Evolutionary conservation across 2,329 filamentous ascomycete genomes (phyloP).

Genomic region (Fusarium virguliforme): DNA sequence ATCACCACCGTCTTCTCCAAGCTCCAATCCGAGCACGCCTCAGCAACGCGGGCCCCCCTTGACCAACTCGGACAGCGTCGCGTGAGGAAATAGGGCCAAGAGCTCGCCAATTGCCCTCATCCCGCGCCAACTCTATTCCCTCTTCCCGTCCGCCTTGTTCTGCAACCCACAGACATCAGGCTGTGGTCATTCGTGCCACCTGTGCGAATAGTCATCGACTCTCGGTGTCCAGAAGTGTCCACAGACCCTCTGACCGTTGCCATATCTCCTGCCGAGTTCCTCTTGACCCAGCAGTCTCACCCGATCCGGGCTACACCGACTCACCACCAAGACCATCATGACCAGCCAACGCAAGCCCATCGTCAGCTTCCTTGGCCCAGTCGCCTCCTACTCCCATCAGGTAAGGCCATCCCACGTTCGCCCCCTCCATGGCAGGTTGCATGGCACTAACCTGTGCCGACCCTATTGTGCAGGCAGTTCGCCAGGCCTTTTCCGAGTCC

Average conservation of each 20-base stretch:
- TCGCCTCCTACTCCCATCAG: conserved; percentile 68
- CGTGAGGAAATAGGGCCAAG: conserved; percentile 2
- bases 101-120: conserved; percentile 21
- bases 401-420: conserved; percentile 52
- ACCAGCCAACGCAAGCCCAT: conserved; percentile 56
- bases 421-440: conserved; percentile 31
- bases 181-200: conserved; percentile 10
- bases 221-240: conserved; percentile 6
- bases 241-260: conserved; percentile 7
- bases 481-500: conserved; percentile 64
- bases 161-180: conserved; percentile 21
- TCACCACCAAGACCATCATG: conserved; percentile 46
- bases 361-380: conserved; percentile 67
- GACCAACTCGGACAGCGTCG: conserved; percentile 19
- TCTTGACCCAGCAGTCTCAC: conserved; percentile 19
- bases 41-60: conserved; percentile 13
- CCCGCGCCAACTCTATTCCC: conserved; percentile 23
- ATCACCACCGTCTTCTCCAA: conserved; percentile 41
- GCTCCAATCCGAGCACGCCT: conserved; percentile 28
- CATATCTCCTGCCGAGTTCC: conserved; percentile 8
- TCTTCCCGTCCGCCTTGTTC: conserved; percentile 19
- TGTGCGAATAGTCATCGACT: conserved; percentile 14
- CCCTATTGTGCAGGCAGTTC: conserved; percentile 60
- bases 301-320: conserved; percentile 24
- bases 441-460: conserved; percentile 40